These are phyloP conservation scores for Suillus weaverae DNA, from an alignment of 768 basidiomycete species.

Conservation along the genomic window DNA sequence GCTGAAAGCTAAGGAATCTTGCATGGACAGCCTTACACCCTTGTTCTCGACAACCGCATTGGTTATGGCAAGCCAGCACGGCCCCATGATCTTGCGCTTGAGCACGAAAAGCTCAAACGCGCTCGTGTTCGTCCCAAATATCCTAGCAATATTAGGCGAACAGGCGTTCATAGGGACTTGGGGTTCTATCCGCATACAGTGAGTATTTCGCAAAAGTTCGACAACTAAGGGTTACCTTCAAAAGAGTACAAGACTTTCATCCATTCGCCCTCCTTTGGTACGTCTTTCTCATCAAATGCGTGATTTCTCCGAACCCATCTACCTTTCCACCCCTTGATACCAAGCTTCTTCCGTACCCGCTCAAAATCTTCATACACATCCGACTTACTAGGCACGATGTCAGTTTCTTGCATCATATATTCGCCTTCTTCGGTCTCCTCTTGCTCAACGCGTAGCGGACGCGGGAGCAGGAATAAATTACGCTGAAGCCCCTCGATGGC, in stretches of 20 bases:
- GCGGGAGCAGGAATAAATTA: slow-evolving; percentile 87
- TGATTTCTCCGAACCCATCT: slow-evolving; percentile 90
- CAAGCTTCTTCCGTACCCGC: slow-evolving; percentile 64
- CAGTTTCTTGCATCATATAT: slow-evolving; percentile 58
- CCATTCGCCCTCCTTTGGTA: slow-evolving; percentile 86
- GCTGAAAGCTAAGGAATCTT: slow-evolving; percentile 6
- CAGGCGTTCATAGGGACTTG: slow-evolving; percentile 69
- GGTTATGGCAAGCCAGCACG: slow-evolving; percentile 92
- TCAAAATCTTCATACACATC: slow-evolving; percentile 88
- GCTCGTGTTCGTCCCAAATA: slow-evolving; percentile 90
- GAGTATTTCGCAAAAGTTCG: neutral
- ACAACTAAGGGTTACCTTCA: slow-evolving; percentile 53
- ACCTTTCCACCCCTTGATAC: slow-evolving; percentile 73
- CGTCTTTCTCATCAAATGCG: slow-evolving; percentile 76
- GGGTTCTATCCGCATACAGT: slow-evolving; percentile 18
- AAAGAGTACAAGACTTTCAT: slow-evolving; percentile 93
- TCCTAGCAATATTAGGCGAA: slow-evolving; percentile 81
- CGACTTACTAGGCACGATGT: slow-evolving; percentile 63
- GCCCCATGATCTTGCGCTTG: slow-evolving; percentile 98
- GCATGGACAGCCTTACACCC: slow-evolving; percentile 54
- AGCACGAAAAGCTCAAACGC: slow-evolving; percentile 92
- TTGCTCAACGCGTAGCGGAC: slow-evolving; percentile 55
- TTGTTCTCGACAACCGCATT: slow-evolving; percentile 72
- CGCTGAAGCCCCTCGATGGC: slow-evolving; percentile 84
- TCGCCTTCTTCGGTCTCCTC: slow-evolving; percentile 31